Base-by-base conservation (phyloP, 805 yeast genomes). In the Yarrowia sp. region DNA sequence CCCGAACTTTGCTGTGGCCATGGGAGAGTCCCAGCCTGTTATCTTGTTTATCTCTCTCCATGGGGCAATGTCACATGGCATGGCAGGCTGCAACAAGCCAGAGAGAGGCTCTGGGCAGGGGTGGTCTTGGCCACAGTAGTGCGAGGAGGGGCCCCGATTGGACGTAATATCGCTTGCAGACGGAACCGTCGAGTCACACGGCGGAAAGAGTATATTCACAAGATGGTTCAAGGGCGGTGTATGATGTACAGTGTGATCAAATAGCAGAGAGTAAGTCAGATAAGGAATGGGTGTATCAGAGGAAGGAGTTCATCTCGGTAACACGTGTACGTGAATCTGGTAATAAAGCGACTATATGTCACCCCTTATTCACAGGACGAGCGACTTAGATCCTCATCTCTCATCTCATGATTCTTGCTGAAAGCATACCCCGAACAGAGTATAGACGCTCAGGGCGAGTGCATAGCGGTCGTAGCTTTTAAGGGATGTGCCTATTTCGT, bases 1-100 rank as follows among this genome's bases (percentile, higher is more conserved):
- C 55, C 55, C 55, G 40, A 50, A 47, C 52, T 47, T 47, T 47
- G 52, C 52, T 47, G 13, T 7, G 20, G 8, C 19, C 49, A 24
- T 19, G 46, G 46, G 30, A 44, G 15, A 13, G 30, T 19, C 15
- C 30, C 30, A 17, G 8, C 24, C 20, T 9, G 46, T 10, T 7
- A 7, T 15, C 17, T 40, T 17, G 20, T 42, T 17, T 42, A 9
- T 17, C 14, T 17, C 15, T 44, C 33, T 24, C 13, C 38, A 12
- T 9, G 13, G 38, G 2, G 38, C 50, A 47, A 12, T 34, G 55
- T 50, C 55, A 50, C 55, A 50, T 50, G 52, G 12, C 24, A 8
- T 24, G 14, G 14, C 30, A 19, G 47, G 9, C 44, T 40, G 44
- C 15, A 40, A 9, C 19, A n/a, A 40, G 44, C 2, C 44, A 40